Conservation (phyloP, 768 basidiomycete genomes). For the Termitomyces sp. region DNA sequence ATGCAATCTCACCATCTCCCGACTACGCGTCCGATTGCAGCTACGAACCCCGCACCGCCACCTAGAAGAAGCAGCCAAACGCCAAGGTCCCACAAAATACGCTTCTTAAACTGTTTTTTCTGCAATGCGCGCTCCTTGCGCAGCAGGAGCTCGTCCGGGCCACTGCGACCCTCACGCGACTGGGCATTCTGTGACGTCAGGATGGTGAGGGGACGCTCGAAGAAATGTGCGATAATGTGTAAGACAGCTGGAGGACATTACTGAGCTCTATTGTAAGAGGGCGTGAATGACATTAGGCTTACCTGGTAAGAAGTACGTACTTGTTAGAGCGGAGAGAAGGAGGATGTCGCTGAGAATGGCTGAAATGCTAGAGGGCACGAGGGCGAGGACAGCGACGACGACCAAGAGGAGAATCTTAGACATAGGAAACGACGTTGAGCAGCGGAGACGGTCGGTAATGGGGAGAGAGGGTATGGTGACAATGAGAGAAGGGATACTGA, state of each 20-base stretch:
- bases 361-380: slow-evolving; percentile 34
- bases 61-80: slow-evolving; percentile 69
- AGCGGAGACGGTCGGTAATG: slow-evolving; percentile 36
- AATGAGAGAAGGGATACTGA: slow-evolving; percentile 55
- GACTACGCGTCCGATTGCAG: slow-evolving; percentile 48
- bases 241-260: slow-evolving; percentile 44
- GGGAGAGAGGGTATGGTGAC: slow-evolving; percentile 50
- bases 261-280: background rate
- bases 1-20: slow-evolving; percentile 39
- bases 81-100: slow-evolving; percentile 80
- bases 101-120: slow-evolving; percentile 58
- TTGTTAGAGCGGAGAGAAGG: slow-evolving; percentile 44
- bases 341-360: slow-evolving; percentile 40
- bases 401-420: slow-evolving; percentile 38
- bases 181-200: slow-evolving; percentile 46
- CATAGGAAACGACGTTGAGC: slow-evolving; percentile 34
- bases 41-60: slow-evolving; percentile 48
- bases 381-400: slow-evolving; percentile 36
- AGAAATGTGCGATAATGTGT: slow-evolving; percentile 79
- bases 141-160: slow-evolving; percentile 65
- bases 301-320: slow-evolving; percentile 64
- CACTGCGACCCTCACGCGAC: slow-evolving; percentile 8
- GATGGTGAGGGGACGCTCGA: slow-evolving; percentile 80
- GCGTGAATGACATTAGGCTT: slow-evolving; percentile 4
- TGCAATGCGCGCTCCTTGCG: slow-evolving; percentile 86